Conservation (phyloP, 768 basidiomycete species). For the Leccinum disarticulatum region DNA sequence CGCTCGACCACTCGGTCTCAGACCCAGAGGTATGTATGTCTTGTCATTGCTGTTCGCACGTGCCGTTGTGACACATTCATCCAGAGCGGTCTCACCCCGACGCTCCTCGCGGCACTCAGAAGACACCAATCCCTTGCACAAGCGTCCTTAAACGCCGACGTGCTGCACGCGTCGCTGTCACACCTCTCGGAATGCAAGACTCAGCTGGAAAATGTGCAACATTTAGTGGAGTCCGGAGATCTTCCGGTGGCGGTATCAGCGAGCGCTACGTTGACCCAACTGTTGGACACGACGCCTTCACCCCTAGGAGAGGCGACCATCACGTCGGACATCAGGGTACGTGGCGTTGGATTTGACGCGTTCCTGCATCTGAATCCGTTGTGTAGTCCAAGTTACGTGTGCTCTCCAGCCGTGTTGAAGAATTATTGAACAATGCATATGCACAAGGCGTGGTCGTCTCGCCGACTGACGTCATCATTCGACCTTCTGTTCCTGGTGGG, state of each 20-base stretch:
- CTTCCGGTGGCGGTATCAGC: constrained; percentile 62
- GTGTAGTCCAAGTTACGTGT: constrained; percentile 55
- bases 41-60: constrained; percentile 2
- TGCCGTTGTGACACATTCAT: constrained; percentile 9
- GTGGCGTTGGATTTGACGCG: constrained; percentile 15
- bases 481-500: constrained; percentile 49
- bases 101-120: constrained; percentile 52
- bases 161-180: constrained; percentile 48
- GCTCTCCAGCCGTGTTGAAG: constrained; percentile 59
- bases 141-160: constrained; percentile 54
- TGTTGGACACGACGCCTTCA: constrained; percentile 48
- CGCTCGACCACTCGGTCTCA: constrained; percentile 49
- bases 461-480: constrained; percentile 49
- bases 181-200: constrained; percentile 55
- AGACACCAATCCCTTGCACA: constrained; percentile 65
- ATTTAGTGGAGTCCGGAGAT: constrained; percentile 53
- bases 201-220: constrained; percentile 44
- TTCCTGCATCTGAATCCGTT: constrained; percentile 1
- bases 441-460: constrained; percentile 55
- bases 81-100: constrained; percentile 70
- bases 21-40: constrained; percentile 53
- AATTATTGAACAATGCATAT: constrained; percentile 71
- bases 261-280: constrained; percentile 40
- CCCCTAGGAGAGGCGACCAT: constrained; percentile 54
- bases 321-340: constrained; percentile 57